Evolutionary conservation across 306 rosid genomes (phyloP).

Genomic region (Quercus engelmannii): DNA sequence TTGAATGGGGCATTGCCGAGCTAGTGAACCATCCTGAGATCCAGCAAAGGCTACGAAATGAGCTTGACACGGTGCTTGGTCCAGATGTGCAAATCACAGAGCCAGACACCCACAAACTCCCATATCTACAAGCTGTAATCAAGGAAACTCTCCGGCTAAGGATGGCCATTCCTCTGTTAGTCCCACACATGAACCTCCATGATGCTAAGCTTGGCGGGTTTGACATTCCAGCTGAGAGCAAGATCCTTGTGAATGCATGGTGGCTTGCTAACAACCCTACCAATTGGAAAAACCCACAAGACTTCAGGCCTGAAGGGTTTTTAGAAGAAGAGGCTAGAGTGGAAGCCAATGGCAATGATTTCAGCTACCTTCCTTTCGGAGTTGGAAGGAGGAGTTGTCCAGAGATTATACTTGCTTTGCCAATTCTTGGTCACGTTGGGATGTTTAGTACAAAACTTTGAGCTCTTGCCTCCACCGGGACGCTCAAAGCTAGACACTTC

Average conservation of each 20-base stretch:
- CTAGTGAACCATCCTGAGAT: conserved; percentile 60
- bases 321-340: conserved; percentile 47
- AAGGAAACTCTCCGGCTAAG: conserved; percentile 43
- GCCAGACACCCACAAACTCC: conserved; percentile 55
- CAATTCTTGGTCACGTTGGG: conserved; percentile 63
- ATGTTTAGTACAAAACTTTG: conserved; percentile 53
- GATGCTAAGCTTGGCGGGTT: conserved; percentile 68
- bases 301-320: conserved; percentile 77
- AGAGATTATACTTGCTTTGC: conserved; percentile 71
- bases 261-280: conserved; percentile 78
- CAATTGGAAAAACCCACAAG: conserved; percentile 71
- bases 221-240: conserved; percentile 36
- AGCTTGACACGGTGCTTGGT: neutral
- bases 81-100: conserved; percentile 27
- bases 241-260: conserved; percentile 64
- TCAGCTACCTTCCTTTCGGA: conserved; percentile 68
- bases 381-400: conserved; percentile 88
- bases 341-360: conserved; percentile 25
- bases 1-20: conserved; percentile 93
- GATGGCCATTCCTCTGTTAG: conserved; percentile 57
- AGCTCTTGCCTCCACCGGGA: conserved; percentile 39
- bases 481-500: conserved; percentile 48
- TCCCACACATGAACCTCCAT: conserved; percentile 89
- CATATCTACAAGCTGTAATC: conserved; percentile 67
- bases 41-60: conserved; percentile 58